Evolutionary conservation across 495 filamentous ascomycete genomes (phyloP), one percentile per base, ranked within the genome.

Genomic region (Penicillium bialowiezense): DNA sequence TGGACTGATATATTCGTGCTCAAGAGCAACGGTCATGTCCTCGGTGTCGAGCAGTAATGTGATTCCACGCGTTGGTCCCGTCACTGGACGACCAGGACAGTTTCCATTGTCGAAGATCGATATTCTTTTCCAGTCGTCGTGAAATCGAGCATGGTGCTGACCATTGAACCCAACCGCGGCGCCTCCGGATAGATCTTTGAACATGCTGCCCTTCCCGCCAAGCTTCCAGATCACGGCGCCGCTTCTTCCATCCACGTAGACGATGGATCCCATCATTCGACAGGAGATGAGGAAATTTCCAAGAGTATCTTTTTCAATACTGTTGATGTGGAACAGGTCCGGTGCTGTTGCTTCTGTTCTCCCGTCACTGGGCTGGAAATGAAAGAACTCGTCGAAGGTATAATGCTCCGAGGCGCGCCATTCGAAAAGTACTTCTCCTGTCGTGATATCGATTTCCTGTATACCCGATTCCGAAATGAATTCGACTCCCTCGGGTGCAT

Each of bases 251-350:
- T 74, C 71, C 47, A 81, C 71, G 32, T 74, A 73, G 53, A 69
- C 68, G 28, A 81, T 65, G 29, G 72, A 63, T 52, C 68, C 67
- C 12, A 67, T 67, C 48, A 78, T 69, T 12, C 78, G 74, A n/a
- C 70, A 69, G 0, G 76, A 80, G 34, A 81, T 69, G 12, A 81
- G 58, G 50, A 77, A 81, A 55, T 77, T 72, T n/a, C 76, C 74
- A 5, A 54, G 53, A 47, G 54, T 28, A 23, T 54, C 56, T 51
- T 63, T 63, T 13, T 63, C 39, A 37, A 63, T 60, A 28, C 56
- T 57, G 41, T 63, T 63, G 3, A 63, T 19, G 31, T 63, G 56
- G 40, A 71, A 70, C 2, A 44, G 65, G 50, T 72, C 71, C 37
- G 15, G 24, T 1, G 40, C 24, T 0, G 23, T 42, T 31, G 26